Percentiles rank a stretch among this genome's conserved stretches.
phyloP scores from a whole-genome alignment of 306 rosid species.

The Sindora glabra region DNA sequence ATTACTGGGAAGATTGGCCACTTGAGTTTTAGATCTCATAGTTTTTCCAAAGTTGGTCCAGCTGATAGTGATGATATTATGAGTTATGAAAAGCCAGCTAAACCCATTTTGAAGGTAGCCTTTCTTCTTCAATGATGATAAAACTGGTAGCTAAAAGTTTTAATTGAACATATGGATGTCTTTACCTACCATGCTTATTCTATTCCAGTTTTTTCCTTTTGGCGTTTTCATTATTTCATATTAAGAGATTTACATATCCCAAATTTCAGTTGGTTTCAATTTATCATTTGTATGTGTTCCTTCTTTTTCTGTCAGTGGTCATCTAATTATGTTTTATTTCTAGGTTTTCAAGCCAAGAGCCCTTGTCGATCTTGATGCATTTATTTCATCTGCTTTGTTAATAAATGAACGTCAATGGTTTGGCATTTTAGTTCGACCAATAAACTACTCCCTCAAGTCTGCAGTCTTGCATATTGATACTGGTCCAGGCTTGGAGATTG shows the following conservation, averaged over 20 bases:
- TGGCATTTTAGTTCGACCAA: slow-evolving; percentile 79
- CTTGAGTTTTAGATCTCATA: slow-evolving; percentile 85
- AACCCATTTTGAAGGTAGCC: slow-evolving; percentile 85
- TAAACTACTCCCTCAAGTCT: slow-evolving; percentile 82
- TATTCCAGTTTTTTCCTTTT: slow-evolving; percentile 12
- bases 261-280: slow-evolving; percentile 2
- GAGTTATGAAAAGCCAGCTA: slow-evolving; percentile 95
- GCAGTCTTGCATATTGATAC: slow-evolving; percentile 88
- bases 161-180: neutral
- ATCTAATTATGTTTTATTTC: slow-evolving; percentile 19
- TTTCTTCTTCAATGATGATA: slow-evolving; percentile 16
- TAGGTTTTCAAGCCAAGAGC: slow-evolving; percentile 90
- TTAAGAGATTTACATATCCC: neutral
- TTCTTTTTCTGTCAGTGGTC: neutral
- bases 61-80: slow-evolving; percentile 85
- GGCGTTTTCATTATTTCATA: slow-evolving; percentile 9
- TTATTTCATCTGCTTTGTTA: slow-evolving; percentile 87
- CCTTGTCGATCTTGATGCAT: slow-evolving; percentile 89
- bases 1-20: slow-evolving; percentile 93
- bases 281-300: neutral
- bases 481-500: slow-evolving; percentile 89
- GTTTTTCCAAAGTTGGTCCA: slow-evolving; percentile 95
- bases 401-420: slow-evolving; percentile 93
- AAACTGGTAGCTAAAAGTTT: neutral
- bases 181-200: neutral